Evolutionary conservation across 371 early-diverging fungal genomes (phyloP), one percentile per base, ranked within the genome.

Genomic region (Saksenaea vasiformis): DNA sequence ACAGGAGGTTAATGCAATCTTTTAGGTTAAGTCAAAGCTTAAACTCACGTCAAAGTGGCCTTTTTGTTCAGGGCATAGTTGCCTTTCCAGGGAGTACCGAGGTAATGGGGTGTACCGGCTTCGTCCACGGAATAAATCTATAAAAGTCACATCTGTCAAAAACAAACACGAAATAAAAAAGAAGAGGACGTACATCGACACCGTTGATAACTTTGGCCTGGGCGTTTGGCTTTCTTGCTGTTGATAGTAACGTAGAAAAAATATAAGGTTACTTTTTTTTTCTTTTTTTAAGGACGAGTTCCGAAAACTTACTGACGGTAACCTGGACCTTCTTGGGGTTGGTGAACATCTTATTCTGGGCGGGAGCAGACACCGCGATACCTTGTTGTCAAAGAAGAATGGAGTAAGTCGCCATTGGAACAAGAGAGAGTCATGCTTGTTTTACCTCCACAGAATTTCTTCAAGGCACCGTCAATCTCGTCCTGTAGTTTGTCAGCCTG

Each of bases 371-470:
- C 43, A 81, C 66, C 31, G 62, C 60, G 37, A 78, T 70, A 64
- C 72, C 72, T 71, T 35, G n/a, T n/a, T n/a, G n/a, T n/a, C 9
- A 28, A 19, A 47, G 56, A 31, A 61, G 19, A 31, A 31, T 8
- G 27, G 35, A 14, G 17, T 54, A 22, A 24, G 24, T n/a, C n/a
- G n/a, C n/a, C n/a, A n/a, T n/a, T n/a, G n/a, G n/a, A n/a, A n/a
- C n/a, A n/a, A n/a, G n/a, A n/a, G n/a, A n/a, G n/a, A n/a, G n/a
- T n/a, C n/a, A n/a, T n/a, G n/a, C n/a, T n/a, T n/a, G n/a, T 27
- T 35, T 64, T 75, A 70, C 82, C 82, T 51, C 74, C 63, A 64
- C 82, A 81, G 65, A 77, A 81, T 59, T 81, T 81, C 67, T 81
- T 74, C 19, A 58, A 53, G n/a, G 82, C 82, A 31, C 53, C 39